Base-by-base conservation (phyloP, 805 yeast species). In the Brettanomyces anomalus region DNA sequence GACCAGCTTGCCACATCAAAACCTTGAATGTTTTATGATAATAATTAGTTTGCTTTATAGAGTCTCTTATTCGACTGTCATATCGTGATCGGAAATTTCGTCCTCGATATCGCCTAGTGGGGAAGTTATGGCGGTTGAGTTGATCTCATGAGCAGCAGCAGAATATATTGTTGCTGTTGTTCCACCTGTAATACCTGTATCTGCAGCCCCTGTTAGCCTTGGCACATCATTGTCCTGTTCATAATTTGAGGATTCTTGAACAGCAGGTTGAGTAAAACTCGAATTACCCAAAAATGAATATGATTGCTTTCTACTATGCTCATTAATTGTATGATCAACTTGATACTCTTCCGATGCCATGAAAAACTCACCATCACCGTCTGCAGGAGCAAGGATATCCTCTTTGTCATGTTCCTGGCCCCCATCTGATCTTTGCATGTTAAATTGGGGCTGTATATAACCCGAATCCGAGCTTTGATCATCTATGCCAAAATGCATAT, bases 301-400 rank as follows among this genome's bases (percentile, higher is more conserved):
- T 21, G 39, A 18, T n/a, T 5, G 37, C n/a, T 11, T 40, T 35
- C 26, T 41, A 39, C n/a, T 42, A 35, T 26, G 7, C 11, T 26
- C 20, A 24, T 36, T 26, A 19, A 20, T 20, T 36, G 39, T 10
- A 36, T 56, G 55, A 33, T 61, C 62, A 16, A 57, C 61, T 34
- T 61, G 64, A 39, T 64, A 62, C 36, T 68, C 70, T 41, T 66
- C 66, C 16, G 60, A 57, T 10, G 67, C 68, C 64, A 61, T 62
- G 37, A 50, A 50, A 35, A 62, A 62, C 40, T 37, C 38, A 14
- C 41, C 37, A 26, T 35, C 46, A 16, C 17, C 38, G 14, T 36
- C 36, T 14, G 14, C 28, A 17, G 7, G 34, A 7, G n/a, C 34
- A 8, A n/a, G 15, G 15, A n/a, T 16, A 32, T 32, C 40, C 1